Conservation (phyloP, 2,329 filamentous ascomycete genomes). For the Aureobasidium leucospermi region DNA sequence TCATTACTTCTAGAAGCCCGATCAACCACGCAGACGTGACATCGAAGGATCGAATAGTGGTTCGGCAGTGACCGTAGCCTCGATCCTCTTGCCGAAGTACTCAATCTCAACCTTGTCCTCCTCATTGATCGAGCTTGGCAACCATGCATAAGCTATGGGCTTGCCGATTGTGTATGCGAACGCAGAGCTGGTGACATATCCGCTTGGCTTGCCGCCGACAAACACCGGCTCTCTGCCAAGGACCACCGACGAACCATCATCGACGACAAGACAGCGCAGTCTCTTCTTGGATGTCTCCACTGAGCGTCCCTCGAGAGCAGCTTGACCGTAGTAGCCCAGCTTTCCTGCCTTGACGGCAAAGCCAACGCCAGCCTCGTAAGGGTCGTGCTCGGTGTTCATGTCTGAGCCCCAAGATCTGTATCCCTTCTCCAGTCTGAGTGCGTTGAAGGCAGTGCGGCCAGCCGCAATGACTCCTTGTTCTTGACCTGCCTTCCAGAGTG, state of each 20-base stretch:
- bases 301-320: slow-evolving; percentile 39
- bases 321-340: slow-evolving; percentile 45
- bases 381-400: slow-evolving; percentile 54
- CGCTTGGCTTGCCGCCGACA: slow-evolving; percentile 37
- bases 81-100: slow-evolving; percentile 51
- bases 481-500: slow-evolving; percentile 48
- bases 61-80: slow-evolving; percentile 47
- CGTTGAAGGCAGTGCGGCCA: slow-evolving; percentile 51
- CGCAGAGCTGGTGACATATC: slow-evolving; percentile 55
- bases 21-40: slow-evolving; percentile 11
- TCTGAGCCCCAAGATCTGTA: slow-evolving; percentile 51
- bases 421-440: slow-evolving; percentile 53
- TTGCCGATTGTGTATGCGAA: slow-evolving; percentile 54
- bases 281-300: slow-evolving; percentile 29
- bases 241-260: slow-evolving; percentile 51
- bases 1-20: slow-evolving; percentile 1
- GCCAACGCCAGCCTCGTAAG: slow-evolving; percentile 51
- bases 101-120: slow-evolving; percentile 51
- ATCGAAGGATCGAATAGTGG: slow-evolving; percentile 31
- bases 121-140: slow-evolving; percentile 41
- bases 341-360: slow-evolving; percentile 44
- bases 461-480: slow-evolving; percentile 50
- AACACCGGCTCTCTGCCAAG: slow-evolving; percentile 58
- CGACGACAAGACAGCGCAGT: slow-evolving; percentile 46
- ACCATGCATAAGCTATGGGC: slow-evolving; percentile 53